phyloP scores from a whole-genome alignment of 2,329 filamentous ascomycete species.

The Pseudophaeomoniella oleicola region DNA sequence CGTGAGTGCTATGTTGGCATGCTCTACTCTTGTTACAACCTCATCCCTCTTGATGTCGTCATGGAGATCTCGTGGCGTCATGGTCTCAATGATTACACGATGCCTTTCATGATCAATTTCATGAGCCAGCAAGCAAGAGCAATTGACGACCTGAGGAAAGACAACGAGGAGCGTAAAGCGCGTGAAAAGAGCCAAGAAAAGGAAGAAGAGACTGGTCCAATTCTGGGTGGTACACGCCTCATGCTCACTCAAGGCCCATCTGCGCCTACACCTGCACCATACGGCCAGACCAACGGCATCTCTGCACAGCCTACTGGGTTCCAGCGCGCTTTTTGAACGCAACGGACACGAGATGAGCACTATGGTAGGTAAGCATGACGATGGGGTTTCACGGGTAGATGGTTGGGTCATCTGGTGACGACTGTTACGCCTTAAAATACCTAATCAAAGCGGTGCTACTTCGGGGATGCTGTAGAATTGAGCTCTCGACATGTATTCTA shows the following conservation, averaged over 20 bases:
- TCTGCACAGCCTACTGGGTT: constrained; percentile 77
- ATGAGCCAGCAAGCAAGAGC: constrained; percentile 79
- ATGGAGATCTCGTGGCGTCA: constrained; percentile 96
- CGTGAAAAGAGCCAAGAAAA: constrained; percentile 61
- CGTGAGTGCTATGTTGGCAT: constrained; percentile 99
- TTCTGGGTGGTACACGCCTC: constrained; percentile 72
- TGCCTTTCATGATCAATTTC: constrained; percentile 99
- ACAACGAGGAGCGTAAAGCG: constrained; percentile 85
- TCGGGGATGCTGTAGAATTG: too few relatives aligned
- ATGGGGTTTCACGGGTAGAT: too few relatives aligned
- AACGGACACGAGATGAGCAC: not conserved
- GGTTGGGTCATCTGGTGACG: too few relatives aligned
- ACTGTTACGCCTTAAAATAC: too few relatives aligned
- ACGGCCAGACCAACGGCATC: constrained; percentile 73
- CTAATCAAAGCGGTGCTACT: too few relatives aligned
- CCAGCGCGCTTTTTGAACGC: constrained; percentile 33
- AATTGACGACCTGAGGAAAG: constrained; percentile 72
- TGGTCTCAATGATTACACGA: constrained; percentile 88
- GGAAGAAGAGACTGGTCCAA: constrained; percentile 86
- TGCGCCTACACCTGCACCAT: constrained; percentile 48
- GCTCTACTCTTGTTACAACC: constrained; percentile 96
- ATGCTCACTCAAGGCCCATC: constrained; percentile 89
- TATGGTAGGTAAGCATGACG: not conserved
- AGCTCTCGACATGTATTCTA: too few relatives aligned
- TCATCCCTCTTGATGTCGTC: constrained; percentile 82